phyloP scores from a whole-genome alignment of 805 yeast genomes.

The Sungouiella thailandica region DNA sequence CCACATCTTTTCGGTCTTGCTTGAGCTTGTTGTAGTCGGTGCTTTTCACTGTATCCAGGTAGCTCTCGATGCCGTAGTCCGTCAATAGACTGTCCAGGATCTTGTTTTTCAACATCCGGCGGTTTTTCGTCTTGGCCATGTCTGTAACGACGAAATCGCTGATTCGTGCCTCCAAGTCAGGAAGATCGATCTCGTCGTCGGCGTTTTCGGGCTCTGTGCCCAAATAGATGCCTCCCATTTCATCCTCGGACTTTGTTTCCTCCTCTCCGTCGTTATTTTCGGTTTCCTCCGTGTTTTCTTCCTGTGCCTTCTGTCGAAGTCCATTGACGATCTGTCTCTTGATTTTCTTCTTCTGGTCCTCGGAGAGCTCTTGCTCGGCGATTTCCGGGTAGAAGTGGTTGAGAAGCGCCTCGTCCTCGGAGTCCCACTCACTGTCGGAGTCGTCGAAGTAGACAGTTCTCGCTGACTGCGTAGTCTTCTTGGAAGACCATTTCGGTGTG shows the following conservation, averaged over 20 bases:
- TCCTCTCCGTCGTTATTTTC: conserved; percentile 9
- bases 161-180: conserved; percentile 14
- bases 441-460: conserved; percentile 21
- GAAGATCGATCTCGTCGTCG: conserved; percentile 10
- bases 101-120: conserved; percentile 28
- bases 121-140: conserved; percentile 13
- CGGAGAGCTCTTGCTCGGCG: conserved; percentile 27
- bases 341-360: conserved; percentile 32
- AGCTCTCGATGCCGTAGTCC: conserved; percentile 35
- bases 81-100: conserved; percentile 29
- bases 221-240: conserved; percentile 34
- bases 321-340: conserved; percentile 28
- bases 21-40: conserved; percentile 27
- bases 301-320: conserved; percentile 8
- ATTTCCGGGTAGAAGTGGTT: conserved; percentile 37
- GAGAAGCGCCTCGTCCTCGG: conserved; percentile 36
- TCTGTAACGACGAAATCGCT: conserved; percentile 14
- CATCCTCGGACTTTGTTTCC: conserved; percentile 9
- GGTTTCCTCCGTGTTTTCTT: conserved; percentile 9
- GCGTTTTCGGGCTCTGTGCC: conserved; percentile 24
- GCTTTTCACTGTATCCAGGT: conserved; percentile 22
- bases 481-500: conserved; percentile 32
- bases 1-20: conserved; percentile 18
- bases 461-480: conserved; percentile 15
- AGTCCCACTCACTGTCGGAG: conserved; percentile 35